These are phyloP conservation scores for Polytolypa hystricis DNA, from an alignment of 2,329 filamentous ascomycete species.

Conservation along the genomic window DNA sequence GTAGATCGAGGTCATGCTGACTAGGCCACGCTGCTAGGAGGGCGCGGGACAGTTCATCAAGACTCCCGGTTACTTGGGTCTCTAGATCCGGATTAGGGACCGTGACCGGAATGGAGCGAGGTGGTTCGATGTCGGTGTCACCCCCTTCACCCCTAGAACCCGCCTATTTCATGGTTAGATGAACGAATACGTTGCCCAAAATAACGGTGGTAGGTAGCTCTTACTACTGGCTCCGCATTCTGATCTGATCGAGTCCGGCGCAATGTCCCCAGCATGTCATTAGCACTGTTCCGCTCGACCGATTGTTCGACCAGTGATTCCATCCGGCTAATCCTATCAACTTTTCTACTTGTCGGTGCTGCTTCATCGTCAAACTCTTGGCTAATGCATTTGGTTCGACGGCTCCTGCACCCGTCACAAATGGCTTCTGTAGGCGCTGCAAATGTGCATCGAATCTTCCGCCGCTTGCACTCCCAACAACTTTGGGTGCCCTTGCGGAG, in stretches of 20 bases:
- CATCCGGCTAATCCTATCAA: conserved; percentile 36
- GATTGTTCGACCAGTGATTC: conserved; percentile 39
- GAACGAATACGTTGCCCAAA: not conserved
- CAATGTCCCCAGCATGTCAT: conserved; percentile 7
- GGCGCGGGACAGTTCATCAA: conserved; percentile 18
- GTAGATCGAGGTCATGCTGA: conserved; percentile 27
- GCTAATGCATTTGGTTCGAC: conserved; percentile 28
- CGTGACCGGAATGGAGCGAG: not conserved
- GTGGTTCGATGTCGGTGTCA: not conserved
- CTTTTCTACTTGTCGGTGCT: conserved; percentile 12
- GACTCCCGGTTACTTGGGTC: conserved; percentile 4
- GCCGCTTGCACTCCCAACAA: conserved; percentile 23
- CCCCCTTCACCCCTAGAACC: not conserved
- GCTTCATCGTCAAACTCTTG: conserved; percentile 38
- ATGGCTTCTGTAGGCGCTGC: conserved; percentile 10
- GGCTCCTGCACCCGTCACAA: conserved; percentile 21
- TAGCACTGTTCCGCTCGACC: conserved; percentile 26
- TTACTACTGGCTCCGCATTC: not conserved
- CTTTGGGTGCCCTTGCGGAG: conserved; percentile 27
- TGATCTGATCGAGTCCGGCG: not conserved
- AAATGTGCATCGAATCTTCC: conserved; percentile 25
- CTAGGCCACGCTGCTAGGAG: conserved; percentile 32
- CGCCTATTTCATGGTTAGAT: not conserved
- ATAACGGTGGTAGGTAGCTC: not conserved
- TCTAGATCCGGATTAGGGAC: not conserved